Base-by-base conservation (phyloP, 257 asterid species). In the Solanum rostratum region DNA sequence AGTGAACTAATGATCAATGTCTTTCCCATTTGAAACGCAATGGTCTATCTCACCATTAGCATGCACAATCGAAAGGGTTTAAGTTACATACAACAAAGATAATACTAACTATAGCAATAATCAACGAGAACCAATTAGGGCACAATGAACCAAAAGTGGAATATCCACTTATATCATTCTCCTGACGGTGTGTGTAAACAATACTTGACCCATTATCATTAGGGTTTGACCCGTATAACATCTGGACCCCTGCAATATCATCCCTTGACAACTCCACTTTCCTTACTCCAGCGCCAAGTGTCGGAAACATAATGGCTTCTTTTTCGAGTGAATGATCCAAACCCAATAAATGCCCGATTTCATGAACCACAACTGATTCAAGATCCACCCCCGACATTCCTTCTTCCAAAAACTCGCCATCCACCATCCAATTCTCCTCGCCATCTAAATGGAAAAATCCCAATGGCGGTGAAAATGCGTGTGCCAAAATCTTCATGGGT, bases 301-400 rank as follows among this genome's bases (percentile, higher is more conserved):
- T 88, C 63, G 98, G 97, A 84, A 92, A 95, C 98, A 95, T 95
- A 7, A 94, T 93, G 49, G 98, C 86, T 0, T 88, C 92, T 66
- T 88, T 91, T 2, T 92, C 91, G 16, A 97, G 91, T 55, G 98
- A 94, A 81, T 95, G 98, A 57, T 97, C 98, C 91, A 95, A 85
- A 84, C 98, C 98, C 83, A 95, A 92, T 13, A 94, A 83, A 83
- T 95, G 97, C 85, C 98, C 97, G 87, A 95, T 95, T 79, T 94
- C 98, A 53, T 95, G 98, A 53, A 94, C 96, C 85, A 92, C 98
- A 7, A 95, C 98, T 6, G 98, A 93, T 84, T 95, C 98, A 88
- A 95, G 83, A 89, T 95, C 98, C 81, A 85, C 16, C 66, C 39
- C 39, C 39, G 39, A 41, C 49, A 90, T 85, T 45, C 93, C 60